Evolutionary conservation across 495 filamentous ascomycete genomes (phyloP).

Genomic region (Penicillium roqueforti): DNA sequence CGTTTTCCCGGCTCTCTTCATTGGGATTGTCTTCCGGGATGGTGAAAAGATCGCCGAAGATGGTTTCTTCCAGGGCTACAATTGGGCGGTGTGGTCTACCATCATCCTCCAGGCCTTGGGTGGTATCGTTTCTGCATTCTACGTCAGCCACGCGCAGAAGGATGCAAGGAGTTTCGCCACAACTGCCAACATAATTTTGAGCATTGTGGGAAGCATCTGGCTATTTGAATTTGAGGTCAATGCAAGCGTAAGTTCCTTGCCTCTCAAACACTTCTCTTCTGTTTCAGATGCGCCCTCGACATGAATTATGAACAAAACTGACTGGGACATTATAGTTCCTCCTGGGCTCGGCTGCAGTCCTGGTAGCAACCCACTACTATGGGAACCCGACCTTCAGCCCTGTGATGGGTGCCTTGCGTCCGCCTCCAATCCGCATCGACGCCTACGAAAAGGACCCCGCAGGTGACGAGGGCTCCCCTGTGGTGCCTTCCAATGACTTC

Average conservation of each 20-base stretch:
- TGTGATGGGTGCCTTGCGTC: conserved; percentile 47
- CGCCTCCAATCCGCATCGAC: conserved; percentile 70
- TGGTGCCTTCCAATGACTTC: conserved; percentile 41
- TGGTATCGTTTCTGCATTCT: conserved; percentile 77
- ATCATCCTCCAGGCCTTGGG: conserved; percentile 78
- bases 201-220: conserved; percentile 75
- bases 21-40: conserved; percentile 83
- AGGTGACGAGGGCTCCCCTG: conserved; percentile 49
- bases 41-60: conserved; percentile 75
- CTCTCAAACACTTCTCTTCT: not conserved
- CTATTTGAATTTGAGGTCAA: conserved; percentile 79
- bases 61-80: conserved; percentile 93
- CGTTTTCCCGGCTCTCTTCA: conserved; percentile 76
- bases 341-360: conserved; percentile 69
- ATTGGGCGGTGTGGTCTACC: conserved; percentile 81
- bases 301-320: conserved; percentile 13
- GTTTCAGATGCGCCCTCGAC: not conserved
- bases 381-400: conserved; percentile 41
- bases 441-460: conserved; percentile 62
- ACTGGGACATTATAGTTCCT: conserved; percentile 60
- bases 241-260: conserved; percentile 54
- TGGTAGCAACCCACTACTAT: conserved; percentile 82
- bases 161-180: conserved; percentile 85
- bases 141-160: conserved; percentile 67
- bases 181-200: conserved; percentile 81